Conservation (phyloP, 768 basidiomycete species). For the Lactarius pseudohatsudake region DNA sequence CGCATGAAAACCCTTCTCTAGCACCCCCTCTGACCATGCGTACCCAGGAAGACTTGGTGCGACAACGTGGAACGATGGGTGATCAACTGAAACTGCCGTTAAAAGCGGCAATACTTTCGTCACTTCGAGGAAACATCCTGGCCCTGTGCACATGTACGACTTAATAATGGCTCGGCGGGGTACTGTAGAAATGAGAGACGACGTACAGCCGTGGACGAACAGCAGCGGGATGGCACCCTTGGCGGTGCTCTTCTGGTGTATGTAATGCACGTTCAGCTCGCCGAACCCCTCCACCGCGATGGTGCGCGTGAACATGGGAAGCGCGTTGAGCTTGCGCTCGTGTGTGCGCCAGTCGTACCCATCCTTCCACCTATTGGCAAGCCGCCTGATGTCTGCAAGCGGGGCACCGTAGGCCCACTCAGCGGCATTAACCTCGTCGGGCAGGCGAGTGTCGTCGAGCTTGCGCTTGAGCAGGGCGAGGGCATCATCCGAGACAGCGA, state of each 20-base stretch:
- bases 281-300: slow-evolving; percentile 37
- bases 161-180: background rate
- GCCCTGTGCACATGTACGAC: slow-evolving; percentile 15
- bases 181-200: background rate
- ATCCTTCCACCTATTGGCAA: slow-evolving; percentile 34
- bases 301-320: slow-evolving; percentile 40
- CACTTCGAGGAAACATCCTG: slow-evolving; percentile 25
- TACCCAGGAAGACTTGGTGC: slow-evolving; percentile 34
- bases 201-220: slow-evolving; percentile 38
- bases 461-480: slow-evolving; percentile 45
- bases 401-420: slow-evolving; percentile 51
- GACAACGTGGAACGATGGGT: slow-evolving; percentile 36
- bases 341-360: slow-evolving; percentile 36
- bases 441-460: slow-evolving; percentile 49
- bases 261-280: slow-evolving; percentile 38
- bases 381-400: slow-evolving; percentile 33
- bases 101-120: slow-evolving; percentile 33
- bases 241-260: slow-evolving; percentile 36
- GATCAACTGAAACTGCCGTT: slow-evolving; percentile 24
- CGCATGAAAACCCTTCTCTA: slow-evolving; percentile 32
- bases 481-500: slow-evolving; percentile 45
- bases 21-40: slow-evolving; percentile 33
- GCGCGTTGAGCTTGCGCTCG: slow-evolving; percentile 36
- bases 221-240: slow-evolving; percentile 35
- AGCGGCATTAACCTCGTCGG: slow-evolving; percentile 55